Base-by-base conservation (phyloP, 805 yeast genomes). In the Metschnikowia orientalis region DNA sequence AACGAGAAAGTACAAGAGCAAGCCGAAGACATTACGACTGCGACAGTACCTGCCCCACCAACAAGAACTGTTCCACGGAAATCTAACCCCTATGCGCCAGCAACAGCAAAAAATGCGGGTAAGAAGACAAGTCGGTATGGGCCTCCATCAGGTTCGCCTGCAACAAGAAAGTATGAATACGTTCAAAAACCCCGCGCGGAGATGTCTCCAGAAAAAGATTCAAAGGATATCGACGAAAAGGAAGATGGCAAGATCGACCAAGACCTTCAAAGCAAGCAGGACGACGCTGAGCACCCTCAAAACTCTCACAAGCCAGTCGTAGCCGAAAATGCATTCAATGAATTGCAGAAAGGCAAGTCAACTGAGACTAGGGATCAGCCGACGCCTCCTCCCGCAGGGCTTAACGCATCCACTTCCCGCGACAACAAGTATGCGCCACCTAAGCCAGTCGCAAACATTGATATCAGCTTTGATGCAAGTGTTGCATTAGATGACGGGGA, bases 41-140 rank as follows among this genome's bases (percentile, higher is more conserved):
- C 25, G 26, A 29, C 28, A 13, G 32, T 47, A 19, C 50, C 54
- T 16, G 42, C 48, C 10, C 38, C 45, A 21, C 24, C 27, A 6
- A 28, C 31, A 10, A 26, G 4, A 10, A 14, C 26, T 8, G 31
- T 13, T 8, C 35, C 35, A 10, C 26, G 12, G 21, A 35, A 22
- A 25, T 38, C 35, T 9, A 63, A 63, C 33, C 69, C 69, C 4
- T 64, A 63, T 40, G 69, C 69, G 6, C 69, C 69, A 14, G 53
- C 50, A 6, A 48, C 41, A 1, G 23, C 42, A 3, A 24, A 39
- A 28, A 26, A 26, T 10, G 25, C 40, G 11, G 22, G 39, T 6
- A 45, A 29, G 38, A 32, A 40, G n/a, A 26, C 28, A 12, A 30
- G 47, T 11, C 41, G 26, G 17, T 42, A 42, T 15, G 45, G 46